These are phyloP conservation scores for Lenwebbia sp. DNA, from an alignment of 345 rosid species.

Conservation along the genomic window DNA sequence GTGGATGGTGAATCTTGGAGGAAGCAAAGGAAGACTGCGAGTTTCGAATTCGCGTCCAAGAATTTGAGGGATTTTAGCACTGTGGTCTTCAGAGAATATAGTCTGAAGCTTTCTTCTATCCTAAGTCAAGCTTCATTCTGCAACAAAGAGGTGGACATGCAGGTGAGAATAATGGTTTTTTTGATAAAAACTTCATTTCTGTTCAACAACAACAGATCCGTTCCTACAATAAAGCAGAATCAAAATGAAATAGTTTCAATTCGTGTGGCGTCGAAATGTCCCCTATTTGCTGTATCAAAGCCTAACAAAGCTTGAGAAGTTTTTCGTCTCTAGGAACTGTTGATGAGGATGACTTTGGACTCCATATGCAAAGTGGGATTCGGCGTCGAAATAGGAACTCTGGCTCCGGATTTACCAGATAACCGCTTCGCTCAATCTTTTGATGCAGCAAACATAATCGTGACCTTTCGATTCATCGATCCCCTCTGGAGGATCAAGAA, in stretches of 20 bases:
- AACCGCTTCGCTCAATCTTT: constrained; percentile 77
- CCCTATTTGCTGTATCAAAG: neutral
- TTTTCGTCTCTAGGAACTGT: constrained; percentile 34
- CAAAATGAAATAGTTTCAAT: neutral
- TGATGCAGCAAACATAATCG: constrained; percentile 71
- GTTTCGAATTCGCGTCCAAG: constrained; percentile 96
- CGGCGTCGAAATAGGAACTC: constrained; percentile 85
- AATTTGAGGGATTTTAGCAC: constrained; percentile 87
- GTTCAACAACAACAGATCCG: neutral
- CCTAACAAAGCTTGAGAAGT: neutral
- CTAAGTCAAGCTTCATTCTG: constrained; percentile 41
- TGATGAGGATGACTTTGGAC: constrained; percentile 93
- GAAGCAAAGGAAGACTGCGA: constrained; percentile 86
- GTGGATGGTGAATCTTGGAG: constrained; percentile 91
- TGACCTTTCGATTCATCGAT: constrained; percentile 82
- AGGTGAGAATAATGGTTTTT: constrained; percentile 26
- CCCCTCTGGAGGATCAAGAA: constrained; percentile 81
- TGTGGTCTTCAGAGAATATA: constrained; percentile 69
- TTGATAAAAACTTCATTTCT: neutral
- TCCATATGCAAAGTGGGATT: constrained; percentile 95
- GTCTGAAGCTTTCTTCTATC: constrained; percentile 65
- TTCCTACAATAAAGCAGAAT: neutral
- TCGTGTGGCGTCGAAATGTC: neutral
- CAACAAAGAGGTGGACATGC: constrained; percentile 66
- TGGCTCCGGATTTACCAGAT: constrained; percentile 60